Base-by-base conservation (phyloP, 2,329 filamentous ascomycete genomes). In the Colletotrichum sp. region DNA sequence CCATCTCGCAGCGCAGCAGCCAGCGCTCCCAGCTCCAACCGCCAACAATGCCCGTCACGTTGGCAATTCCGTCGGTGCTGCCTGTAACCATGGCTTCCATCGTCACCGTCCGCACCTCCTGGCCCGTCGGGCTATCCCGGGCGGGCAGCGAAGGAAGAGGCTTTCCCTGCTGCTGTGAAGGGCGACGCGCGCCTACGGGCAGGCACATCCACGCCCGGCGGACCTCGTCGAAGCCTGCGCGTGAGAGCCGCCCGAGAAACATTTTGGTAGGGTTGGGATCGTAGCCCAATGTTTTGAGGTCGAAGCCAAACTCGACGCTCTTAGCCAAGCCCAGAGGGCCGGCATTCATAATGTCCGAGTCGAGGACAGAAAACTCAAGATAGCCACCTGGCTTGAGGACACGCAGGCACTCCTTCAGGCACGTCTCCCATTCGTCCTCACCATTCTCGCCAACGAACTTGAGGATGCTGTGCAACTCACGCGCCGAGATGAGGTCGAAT, bases 1-100 rank as follows among this genome's bases (percentile, higher is more conserved):
- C 96, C 86, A 93, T 91, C 86, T 97, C 95, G 81, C 96, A 90
- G 81, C 95, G 95, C 79, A 98, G 87, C 84, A 99, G 91, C 97
- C 97, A 99, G 83, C 95, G 94, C 90, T 99, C 97, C 96, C 96
- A 99, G 83, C 93, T 93, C 93, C 96, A 97, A 30, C 94, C 93
- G 6, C 95, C 97, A 1, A 96, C 92, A 55, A 99, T 86, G 24
- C 96, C 96, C 14, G 95, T 94, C 78, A 98, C 88, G 79, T 91
- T 92, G 3, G 95, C 95, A 16, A 93, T 91, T 81, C 93, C 91
- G 66, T 93, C 91, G 0, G 94, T 95, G 80, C 91, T 94, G 79
- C 84, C 86, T n/a, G 85, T 84, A 1, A 92, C 87, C 82, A 91
- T 89, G 21, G 93, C 92, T 77, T 95, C 92, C 78, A 92, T 87